Evolutionary conservation across 352 stramenopile genomes (phyloP).

Genomic region (Globisporangium middletonii): DNA sequence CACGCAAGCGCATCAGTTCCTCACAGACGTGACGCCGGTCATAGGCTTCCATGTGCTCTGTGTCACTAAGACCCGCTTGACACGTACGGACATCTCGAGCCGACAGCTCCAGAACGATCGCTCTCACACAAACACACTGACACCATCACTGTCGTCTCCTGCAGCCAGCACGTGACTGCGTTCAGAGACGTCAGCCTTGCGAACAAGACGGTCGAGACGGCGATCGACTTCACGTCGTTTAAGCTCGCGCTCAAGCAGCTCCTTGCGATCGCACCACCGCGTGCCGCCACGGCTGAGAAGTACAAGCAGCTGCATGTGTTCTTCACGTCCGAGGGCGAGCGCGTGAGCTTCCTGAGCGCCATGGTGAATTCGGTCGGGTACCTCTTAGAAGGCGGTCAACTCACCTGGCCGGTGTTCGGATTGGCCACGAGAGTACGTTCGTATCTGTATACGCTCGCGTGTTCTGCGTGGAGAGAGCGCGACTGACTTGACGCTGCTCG

Average conservation of each 20-base stretch:
- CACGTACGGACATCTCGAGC: constrained; percentile 21
- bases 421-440: constrained; percentile 58
- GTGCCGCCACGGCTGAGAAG: constrained; percentile 25
- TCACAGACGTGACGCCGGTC: constrained; percentile 52
- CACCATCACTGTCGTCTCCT: background rate
- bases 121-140: background rate
- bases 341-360: constrained; percentile 34
- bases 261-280: constrained; percentile 27
- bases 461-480: background rate
- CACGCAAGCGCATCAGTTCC: constrained; percentile 23
- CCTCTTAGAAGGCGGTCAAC: constrained; percentile 69
- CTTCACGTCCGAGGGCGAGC: constrained; percentile 48
- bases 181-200: constrained; percentile 55
- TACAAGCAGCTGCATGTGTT: constrained; percentile 70
- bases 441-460: background rate
- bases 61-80: constrained; percentile 32
- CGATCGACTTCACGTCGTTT: constrained; percentile 29
- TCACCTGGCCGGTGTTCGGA: constrained; percentile 67
- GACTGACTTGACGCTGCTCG: background rate
- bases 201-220: constrained; percentile 21
- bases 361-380: constrained; percentile 51
- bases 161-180: constrained; percentile 36
- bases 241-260: constrained; percentile 28
- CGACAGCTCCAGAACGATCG: background rate
- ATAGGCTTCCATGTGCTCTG: constrained; percentile 75